Evolutionary conservation across 2,329 filamentous ascomycete genomes (phyloP), one percentile per base, ranked within the genome.

Genomic region (Xylaria sp.): DNA sequence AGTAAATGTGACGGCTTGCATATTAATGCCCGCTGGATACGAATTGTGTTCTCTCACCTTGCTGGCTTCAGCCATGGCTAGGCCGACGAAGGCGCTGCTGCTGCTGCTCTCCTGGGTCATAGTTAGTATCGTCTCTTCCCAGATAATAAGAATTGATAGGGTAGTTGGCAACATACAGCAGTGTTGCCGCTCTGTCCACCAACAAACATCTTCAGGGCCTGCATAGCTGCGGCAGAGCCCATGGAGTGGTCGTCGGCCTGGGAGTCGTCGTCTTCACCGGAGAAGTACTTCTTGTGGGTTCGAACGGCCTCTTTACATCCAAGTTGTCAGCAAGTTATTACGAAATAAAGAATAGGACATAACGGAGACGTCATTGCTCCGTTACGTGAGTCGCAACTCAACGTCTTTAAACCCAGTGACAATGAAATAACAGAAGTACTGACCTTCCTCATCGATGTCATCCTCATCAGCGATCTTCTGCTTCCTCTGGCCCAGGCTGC

Each of bases 51-150:
- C 8, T 67, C 75, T 57, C 63, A 92, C 78, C 80, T 92, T 92
- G 70, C 87, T 87, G 39, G 91, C 92, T 78, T 97, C 89, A 7
- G 83, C 85, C 90, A 97, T 92, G 49, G 92, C 92, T 72, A 96
- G 79, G 3, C 88, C 90, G 63, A 96, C 83, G 70, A 96, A 91
- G 63, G 88, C 83, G 72, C 88, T 91, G 80, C 96, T 87, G 66
- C 85, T 84, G 69, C 80, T 78, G 52, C 75, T 76, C 7, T 75
- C 73, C 61, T 71, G 50, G 1, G 44, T 16, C 19, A 13, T 8
- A 18, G 55, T 66, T 53, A 64, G 59, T 10, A 39, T 5, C 16
- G 30, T 48, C 19, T 13, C 11, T 6, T 11, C n/a, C 18, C 7
- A 13, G 11, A 4, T 39, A 6, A 5, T 3, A 4, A 9, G 18